Base-by-base conservation (phyloP, 148 eudicot genomes). In the Rhododendron simsii region DNA sequence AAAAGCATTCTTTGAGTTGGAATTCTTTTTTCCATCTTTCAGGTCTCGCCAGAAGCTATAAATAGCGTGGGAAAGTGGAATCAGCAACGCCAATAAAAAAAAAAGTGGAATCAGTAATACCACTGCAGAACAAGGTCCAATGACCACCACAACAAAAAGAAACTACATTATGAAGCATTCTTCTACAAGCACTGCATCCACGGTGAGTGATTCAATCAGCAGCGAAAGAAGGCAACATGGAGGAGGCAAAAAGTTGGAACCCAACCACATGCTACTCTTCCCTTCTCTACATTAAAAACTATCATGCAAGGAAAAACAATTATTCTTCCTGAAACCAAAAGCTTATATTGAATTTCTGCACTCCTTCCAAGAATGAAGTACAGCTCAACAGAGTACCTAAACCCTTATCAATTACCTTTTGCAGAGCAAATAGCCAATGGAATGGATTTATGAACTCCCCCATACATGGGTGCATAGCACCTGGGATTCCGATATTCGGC, bases 181-280 rank as follows among this genome's bases (percentile, higher is more conserved):
- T 20, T 81, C 47, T 37, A 81, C 30, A 30, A 30, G 39, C 45
- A 55, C 33, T 81, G 45, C 33, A 55, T 37, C 69, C 69, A 13
- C 20, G 15, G 45, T 18, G 69, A 81, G 1, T 44, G 53, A 57
- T 55, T 37, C 73, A 81, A 30, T 51, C 5, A 55, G 44, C 30
- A 28, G 44, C 1, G 28, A 50, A 26, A 37, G 30, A 57, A 81
- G 26, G 63, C 83, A 57, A 55, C 12, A 44, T 81, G 69, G n/a
- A 39, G n/a, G 41, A 28, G 83, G 63, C 83, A 50, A 80, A 80
- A 18, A 7, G 35, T 28, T 81, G 83, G 69, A 81, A 81, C 82
- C 82, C 59, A 48, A 18, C 8, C 37, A n/a, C 61, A n/a, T 48
- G 7, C 59, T n/a, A 26, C 3, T 26, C 48, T 44, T 18, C 37